Evolutionary conservation across 176 grass and related monocot genomes (phyloP).

Genomic region (Dactylis glomerata): DNA sequence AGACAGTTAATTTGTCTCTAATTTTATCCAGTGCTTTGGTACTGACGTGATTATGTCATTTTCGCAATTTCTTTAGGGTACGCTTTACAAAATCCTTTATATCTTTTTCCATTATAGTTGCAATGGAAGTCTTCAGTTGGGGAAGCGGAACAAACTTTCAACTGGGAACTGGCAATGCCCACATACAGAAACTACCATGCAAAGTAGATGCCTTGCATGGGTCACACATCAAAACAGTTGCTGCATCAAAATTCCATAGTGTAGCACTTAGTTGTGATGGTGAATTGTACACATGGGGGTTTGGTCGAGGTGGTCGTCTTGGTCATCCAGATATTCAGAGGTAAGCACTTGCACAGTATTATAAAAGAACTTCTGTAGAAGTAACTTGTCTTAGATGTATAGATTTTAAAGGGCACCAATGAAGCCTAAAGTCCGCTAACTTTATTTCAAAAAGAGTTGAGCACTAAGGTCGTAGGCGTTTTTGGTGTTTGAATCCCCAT

Average conservation of each 20-base stretch:
- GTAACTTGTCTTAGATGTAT: neutral
- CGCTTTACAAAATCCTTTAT: constrained; percentile 25
- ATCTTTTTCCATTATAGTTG: constrained; percentile 63
- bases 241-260: constrained; percentile 95
- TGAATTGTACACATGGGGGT: constrained; percentile 97
- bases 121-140: constrained; percentile 95
- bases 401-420: constrained; percentile 3
- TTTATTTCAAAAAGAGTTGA: neutral
- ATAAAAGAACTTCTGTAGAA: neutral
- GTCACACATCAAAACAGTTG: constrained; percentile 66
- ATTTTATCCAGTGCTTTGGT: constrained; percentile 4
- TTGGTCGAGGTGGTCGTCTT: constrained; percentile 91
- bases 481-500: neutral
- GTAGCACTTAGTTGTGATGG: constrained; percentile 84
- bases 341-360: constrained; percentile 29
- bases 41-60: neutral
- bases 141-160: constrained; percentile 99
- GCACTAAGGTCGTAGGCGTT: neutral
- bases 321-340: constrained; percentile 96
- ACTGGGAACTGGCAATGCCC: constrained; percentile 93
- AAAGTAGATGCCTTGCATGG: constrained; percentile 95
- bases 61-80: constrained; percentile 33
- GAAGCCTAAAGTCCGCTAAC: constrained; percentile 4
- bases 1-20: constrained; percentile 10
- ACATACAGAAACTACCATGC: constrained; percentile 96